Conservation (phyloP, 306 rosid genomes). For the Elaeagnus macrophylla region DNA sequence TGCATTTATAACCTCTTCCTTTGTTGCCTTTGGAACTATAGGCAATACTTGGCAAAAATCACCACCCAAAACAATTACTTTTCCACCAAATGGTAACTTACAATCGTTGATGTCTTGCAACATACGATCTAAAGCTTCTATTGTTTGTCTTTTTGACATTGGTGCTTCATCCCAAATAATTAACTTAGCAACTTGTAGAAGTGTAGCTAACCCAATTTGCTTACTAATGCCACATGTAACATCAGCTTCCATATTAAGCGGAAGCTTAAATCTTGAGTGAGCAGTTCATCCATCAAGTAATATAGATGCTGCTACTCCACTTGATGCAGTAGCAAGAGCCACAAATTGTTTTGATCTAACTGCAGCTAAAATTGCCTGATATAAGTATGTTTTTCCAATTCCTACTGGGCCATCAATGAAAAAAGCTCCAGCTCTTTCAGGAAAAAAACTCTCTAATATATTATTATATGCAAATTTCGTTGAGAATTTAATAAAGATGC, state of each 20-base stretch:
- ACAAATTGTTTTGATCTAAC: constrained; percentile 3
- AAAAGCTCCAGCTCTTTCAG: no score
- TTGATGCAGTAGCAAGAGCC: constrained; percentile 1
- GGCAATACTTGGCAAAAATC: background rate
- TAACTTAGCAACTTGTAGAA: no score
- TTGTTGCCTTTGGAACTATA: background rate
- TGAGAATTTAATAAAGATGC: background rate
- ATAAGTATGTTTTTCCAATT: no score
- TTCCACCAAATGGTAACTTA: no score
- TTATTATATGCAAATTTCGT: background rate
- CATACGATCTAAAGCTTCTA: no score
- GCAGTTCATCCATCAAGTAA: background rate
- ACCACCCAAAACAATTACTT: background rate
- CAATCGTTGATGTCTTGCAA: no score
- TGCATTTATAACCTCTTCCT: background rate
- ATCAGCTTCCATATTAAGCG: background rate
- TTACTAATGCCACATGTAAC: background rate
- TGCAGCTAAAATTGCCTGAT: background rate
- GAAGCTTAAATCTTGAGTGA: background rate
- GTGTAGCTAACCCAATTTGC: background rate
- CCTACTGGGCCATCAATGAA: no score
- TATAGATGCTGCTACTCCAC: background rate
- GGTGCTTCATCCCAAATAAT: no score
- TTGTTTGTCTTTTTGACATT: no score
- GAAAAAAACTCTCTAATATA: background rate